Conservation (phyloP, 2,329 filamentous ascomycete species). For the Tricladium varicosporioides region DNA sequence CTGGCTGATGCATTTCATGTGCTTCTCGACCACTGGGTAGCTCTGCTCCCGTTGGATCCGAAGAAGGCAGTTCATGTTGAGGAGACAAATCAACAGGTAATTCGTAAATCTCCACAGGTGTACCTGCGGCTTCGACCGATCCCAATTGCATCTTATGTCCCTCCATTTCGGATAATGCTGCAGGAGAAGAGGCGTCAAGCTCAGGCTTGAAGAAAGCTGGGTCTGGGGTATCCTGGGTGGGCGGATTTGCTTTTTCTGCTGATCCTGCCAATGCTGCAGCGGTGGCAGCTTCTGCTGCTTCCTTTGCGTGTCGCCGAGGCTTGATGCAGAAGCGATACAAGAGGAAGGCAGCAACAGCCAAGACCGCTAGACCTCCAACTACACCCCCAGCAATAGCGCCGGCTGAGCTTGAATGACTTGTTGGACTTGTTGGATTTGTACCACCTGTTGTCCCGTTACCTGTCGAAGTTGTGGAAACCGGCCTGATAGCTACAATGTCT, state of each 20-base stretch:
- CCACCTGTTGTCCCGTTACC: neutral
- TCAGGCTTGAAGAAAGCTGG: constrained; percentile 1
- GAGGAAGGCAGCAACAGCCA: neutral
- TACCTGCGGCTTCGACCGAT: neutral
- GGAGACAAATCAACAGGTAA: constrained; percentile 8
- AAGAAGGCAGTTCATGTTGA: neutral
- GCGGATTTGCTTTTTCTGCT: neutral
- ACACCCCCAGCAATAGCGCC: constrained; percentile 6
- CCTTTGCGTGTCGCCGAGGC: neutral
- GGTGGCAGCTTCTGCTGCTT: constrained; percentile 1
- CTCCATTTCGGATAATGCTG: constrained; percentile 2
- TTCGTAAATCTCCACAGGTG: constrained; percentile 4
- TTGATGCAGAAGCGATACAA: constrained; percentile 4
- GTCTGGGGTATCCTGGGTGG: neutral
- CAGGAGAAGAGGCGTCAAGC: neutral
- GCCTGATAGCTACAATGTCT: neutral
- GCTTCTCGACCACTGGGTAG: neutral
- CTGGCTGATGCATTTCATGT: neutral
- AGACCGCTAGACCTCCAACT: neutral
- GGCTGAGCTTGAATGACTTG: neutral
- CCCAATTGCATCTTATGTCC: neutral
- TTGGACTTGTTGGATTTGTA: neutral
- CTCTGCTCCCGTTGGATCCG: neutral
- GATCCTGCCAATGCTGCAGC: neutral
- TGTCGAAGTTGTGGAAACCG: neutral